Base-by-base conservation (phyloP, 78 protist genomes). In the Dictyostelium intermedium region DNA sequence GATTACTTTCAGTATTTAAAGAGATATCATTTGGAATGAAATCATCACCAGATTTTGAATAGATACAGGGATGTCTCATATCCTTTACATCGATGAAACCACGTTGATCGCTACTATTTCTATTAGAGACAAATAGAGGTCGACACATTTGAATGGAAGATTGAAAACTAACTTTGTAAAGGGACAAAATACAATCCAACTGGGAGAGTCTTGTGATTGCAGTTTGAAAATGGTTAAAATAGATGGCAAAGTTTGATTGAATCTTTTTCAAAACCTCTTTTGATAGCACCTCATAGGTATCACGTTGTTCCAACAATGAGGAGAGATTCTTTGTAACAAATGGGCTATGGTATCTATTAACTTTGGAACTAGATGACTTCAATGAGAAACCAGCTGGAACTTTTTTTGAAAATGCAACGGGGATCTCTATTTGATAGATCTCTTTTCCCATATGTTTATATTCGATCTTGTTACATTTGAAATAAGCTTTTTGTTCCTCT, bases 21-120 rank as follows among this genome's bases (percentile, higher is more conserved):
- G 35, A 25, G 3, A 95, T 7, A 39, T 96, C 97, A 60, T 96
- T 96, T n/a, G 97, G 97, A 14, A 96, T 87, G 53, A 96, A 96
- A 39, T 92, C 95, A 9, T 69, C 82, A 11, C 93, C 95, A 39
- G 60, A 74, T 41, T 56, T 78, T 14, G 82, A 39, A 39, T 74
- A 61, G 35, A 94, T 91, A 23, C 93, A 87, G 7, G 97, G 97
- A 60, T 95, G 97, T 8, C 93, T 35, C 92, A 91, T 87, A 25
- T 95, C 94, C 5, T 34, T 50, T 10, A 66, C 86, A 25, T 53
- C 43, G 2, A 95, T 16, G 14, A 66, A 56, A n/a, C 86, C 84
- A 23, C 74, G 25, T 20, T 60, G 45, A 16, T 72, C 79, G 18
- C 79, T 27, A 61, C 11, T 8, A 11, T 25, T n/a, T n/a, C n/a